Evolutionary conservation across 2,329 filamentous ascomycete species (phyloP), one percentile per base, ranked within the genome.

Genomic region (Epichloe glyceriae): DNA sequence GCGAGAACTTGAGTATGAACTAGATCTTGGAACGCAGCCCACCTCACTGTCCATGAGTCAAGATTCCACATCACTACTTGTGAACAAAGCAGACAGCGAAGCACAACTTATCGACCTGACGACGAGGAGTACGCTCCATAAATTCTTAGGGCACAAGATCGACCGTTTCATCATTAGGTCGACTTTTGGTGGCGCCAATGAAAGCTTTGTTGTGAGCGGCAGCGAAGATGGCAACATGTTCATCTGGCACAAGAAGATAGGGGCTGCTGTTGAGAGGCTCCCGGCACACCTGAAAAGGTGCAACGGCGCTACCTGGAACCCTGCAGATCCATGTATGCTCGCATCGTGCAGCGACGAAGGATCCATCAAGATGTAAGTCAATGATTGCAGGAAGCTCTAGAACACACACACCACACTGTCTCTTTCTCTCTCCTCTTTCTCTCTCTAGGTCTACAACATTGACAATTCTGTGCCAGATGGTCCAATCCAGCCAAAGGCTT

Each of bases 261-360:
- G 88, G 5, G 73, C 77, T 5, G 74, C 85, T 1, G 80, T 98
- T 5, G 86, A 89, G 61, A 83, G 79, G 46, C 72, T 97, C 3
- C 76, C 81, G 34, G 90, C 83, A 0, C 91, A 97, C 59, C 76
- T 78, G 12, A 49, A 49, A 35, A 84, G 88, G 35, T 91, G 93
- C 56, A 97, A 96, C 63, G 80, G 88, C 7, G 86, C 94, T 38
- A 78, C 85, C 20, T 98, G 93, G 91, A 93, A 91, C 60, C 90
- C 93, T 1, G 75, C 71, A 11, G 80, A 96, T 61, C 82, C 88
- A 1, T 80, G 79, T 54, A 84, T 96, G 72, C 88, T 96, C 67
- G 93, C 89, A 15, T 91, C 89, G 12, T 91, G 87, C 52, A 90
- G 91, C 17, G 93, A 98, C 64, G 93, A 97, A 62, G 75, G 77